Evolutionary conservation across 257 asterid species (phyloP).

Genomic region (Phtheirospermum japonicum): DNA sequence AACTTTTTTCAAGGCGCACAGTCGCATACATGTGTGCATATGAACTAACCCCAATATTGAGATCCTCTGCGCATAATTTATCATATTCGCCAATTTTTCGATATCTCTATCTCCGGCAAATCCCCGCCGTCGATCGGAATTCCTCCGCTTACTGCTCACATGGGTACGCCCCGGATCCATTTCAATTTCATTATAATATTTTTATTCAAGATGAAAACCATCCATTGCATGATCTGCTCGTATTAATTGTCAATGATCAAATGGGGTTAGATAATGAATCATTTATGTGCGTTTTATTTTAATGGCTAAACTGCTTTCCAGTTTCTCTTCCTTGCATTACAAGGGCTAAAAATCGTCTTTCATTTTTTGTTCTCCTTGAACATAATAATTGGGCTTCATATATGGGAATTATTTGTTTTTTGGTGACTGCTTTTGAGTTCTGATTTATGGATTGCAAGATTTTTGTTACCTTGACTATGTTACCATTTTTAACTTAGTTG

Average conservation of each 20-base stretch:
- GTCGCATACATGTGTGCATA: slow-evolving; percentile 25
- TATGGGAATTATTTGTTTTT: slow-evolving; percentile 15
- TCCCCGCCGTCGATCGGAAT: slow-evolving; percentile 24
- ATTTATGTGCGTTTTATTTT: slow-evolving; percentile 15
- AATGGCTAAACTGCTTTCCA: not conserved
- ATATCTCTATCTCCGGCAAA: slow-evolving; percentile 32
- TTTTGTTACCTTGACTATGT: slow-evolving; percentile 6
- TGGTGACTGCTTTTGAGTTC: slow-evolving; percentile 1
- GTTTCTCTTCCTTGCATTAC: not conserved
- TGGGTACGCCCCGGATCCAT: slow-evolving; percentile 53
- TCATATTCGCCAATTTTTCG: slow-evolving; percentile 26
- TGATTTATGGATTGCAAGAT: slow-evolving; percentile 23
- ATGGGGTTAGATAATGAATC: slow-evolving; percentile 8
- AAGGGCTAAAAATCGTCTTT: not conserved
- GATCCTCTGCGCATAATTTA: slow-evolving; percentile 28
- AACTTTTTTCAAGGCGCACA: slow-evolving; percentile 19
- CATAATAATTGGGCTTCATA: not conserved
- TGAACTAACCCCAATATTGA: slow-evolving; percentile 30
- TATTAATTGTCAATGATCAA: slow-evolving; percentile 24
- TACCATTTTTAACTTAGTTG: not conserved
- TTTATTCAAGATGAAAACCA: slow-evolving; percentile 1
- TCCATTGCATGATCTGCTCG: slow-evolving; percentile 32
- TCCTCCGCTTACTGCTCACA: slow-evolving; percentile 19
- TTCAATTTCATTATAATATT: slow-evolving; percentile 13
- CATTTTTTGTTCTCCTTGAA: not conserved